Evolutionary conservation across 345 rosid genomes (phyloP).

Genomic region (Eucalyptus fibrosa): DNA sequence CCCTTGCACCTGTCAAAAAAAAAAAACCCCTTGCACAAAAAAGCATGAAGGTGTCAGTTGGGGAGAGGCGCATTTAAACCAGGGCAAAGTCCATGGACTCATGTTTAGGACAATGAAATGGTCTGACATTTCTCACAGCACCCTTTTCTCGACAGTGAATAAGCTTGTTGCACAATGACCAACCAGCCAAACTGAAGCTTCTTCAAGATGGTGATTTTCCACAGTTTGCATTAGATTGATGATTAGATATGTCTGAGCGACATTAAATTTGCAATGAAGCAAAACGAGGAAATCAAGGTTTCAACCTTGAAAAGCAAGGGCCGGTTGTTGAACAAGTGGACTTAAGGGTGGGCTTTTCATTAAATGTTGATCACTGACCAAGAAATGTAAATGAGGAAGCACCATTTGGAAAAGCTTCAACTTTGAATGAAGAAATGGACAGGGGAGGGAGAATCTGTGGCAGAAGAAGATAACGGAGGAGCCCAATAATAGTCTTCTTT

Average conservation of each 20-base stretch:
- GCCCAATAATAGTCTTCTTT: background rate
- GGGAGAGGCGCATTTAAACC: background rate
- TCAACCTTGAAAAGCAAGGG: background rate
- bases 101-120: background rate
- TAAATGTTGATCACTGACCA: background rate
- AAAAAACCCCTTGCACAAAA: background rate
- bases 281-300: background rate
- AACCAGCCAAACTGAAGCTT: background rate
- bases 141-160: background rate
- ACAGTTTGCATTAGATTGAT: background rate
- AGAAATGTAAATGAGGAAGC: background rate
- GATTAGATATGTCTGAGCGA: background rate
- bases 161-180: background rate
- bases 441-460: background rate
- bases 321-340: background rate
- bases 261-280: background rate
- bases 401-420: background rate
- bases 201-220: background rate
- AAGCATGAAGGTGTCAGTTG: conserved; percentile 32
- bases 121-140: background rate
- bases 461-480: background rate
- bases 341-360: background rate
- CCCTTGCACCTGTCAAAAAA: too few relatives aligned
- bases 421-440: background rate
- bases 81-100: background rate